Evolutionary conservation across 1,139 yeast genomes (phyloP).

Genomic region (Lodderomyces margitis): DNA sequence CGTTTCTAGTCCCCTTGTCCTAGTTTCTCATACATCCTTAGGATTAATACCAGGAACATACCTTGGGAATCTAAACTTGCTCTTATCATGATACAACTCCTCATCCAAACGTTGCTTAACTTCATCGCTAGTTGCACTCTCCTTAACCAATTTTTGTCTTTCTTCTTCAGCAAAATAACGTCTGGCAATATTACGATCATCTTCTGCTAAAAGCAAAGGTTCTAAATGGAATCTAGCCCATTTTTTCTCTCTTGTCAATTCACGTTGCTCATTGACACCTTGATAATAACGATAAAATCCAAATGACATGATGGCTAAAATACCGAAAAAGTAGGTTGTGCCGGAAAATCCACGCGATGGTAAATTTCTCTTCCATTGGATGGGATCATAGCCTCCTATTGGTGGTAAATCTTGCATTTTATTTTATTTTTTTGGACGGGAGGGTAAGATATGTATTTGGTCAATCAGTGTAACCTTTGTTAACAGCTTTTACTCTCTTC

Average conservation of each 20-base stretch:
- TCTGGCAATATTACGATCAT: constrained; percentile 77
- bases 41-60: constrained; percentile 44
- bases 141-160: constrained; percentile 59
- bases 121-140: constrained; percentile 39
- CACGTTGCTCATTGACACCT: constrained; percentile 77
- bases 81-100: constrained; percentile 45
- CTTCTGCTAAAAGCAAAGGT: constrained; percentile 79
- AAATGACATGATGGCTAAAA: constrained; percentile 62
- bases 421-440: neutral
- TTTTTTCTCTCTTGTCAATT: constrained; percentile 69
- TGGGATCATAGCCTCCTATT: constrained; percentile 78
- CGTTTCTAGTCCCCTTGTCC: neutral
- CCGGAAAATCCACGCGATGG: constrained; percentile 88
- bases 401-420: constrained; percentile 83
- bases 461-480: neutral
- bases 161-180: constrained; percentile 65
- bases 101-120: constrained; percentile 41
- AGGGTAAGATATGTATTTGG: neutral
- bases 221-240: constrained; percentile 76
- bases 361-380: constrained; percentile 86
- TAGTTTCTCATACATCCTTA: constrained; percentile 8
- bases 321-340: constrained; percentile 62
- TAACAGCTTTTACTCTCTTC: constrained; percentile 2
- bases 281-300: constrained; percentile 69
- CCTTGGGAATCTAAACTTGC: constrained; percentile 46